Conservation (phyloP, 1,284 basidiomycete genomes). For the Pseudozyma tsukubaensis region DNA sequence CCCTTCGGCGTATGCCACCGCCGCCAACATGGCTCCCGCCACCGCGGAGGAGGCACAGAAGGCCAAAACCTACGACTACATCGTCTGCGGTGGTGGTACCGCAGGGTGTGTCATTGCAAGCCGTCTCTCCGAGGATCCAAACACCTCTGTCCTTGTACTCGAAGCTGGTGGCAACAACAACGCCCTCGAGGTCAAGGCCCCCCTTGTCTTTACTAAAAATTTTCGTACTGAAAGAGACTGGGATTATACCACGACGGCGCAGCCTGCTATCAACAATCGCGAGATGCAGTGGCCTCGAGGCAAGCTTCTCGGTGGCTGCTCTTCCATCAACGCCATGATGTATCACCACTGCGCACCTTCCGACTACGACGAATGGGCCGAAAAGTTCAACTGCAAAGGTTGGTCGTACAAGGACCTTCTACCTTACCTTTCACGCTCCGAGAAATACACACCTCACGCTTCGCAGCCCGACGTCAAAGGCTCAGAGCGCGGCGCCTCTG, state of each 20-base stretch:
- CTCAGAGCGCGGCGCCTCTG: conserved; percentile 46
- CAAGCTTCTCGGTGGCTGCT: conserved; percentile 68
- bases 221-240: conserved; percentile 56
- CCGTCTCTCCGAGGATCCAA: conserved; percentile 54
- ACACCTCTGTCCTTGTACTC: conserved; percentile 53
- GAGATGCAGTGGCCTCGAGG: conserved; percentile 56
- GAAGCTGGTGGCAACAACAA: conserved; percentile 56
- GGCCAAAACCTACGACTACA: conserved; percentile 48
- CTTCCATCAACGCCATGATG: conserved; percentile 71
- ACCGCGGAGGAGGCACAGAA: conserved; percentile 40
- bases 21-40: conserved; percentile 34
- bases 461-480: conserved; percentile 47
- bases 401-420: conserved; percentile 52
- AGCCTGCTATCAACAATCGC: conserved; percentile 33
- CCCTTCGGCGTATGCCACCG: conserved; percentile 41
- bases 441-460: conserved; percentile 51
- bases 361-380: conserved; percentile 57
- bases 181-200: conserved; percentile 52
- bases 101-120: conserved; percentile 58
- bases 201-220: conserved; percentile 52
- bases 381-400: conserved; percentile 52
- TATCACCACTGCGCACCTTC: conserved; percentile 50
- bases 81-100: conserved; percentile 59
- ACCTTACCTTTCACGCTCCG: conserved; percentile 42
- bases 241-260: conserved; percentile 56